Conservation (phyloP, 768 basidiomycete genomes). For the Lactarius deliciosus region DNA sequence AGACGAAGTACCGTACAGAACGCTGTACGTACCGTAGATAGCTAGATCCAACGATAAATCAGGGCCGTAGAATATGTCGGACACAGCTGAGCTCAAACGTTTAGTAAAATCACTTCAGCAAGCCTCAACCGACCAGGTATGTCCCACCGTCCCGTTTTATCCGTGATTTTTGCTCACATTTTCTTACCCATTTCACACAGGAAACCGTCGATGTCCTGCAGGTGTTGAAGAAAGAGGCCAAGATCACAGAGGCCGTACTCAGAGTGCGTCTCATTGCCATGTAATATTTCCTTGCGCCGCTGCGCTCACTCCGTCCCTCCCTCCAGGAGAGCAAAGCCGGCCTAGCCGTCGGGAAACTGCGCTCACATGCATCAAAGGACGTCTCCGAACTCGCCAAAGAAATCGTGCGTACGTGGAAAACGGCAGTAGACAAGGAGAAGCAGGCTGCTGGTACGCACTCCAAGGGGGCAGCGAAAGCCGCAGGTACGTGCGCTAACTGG, state of each 20-base stretch:
- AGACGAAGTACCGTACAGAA: conserved; percentile 23
- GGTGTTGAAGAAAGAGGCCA: conserved; percentile 61
- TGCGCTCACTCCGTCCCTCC: conserved; percentile 7
- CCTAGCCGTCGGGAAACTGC: conserved; percentile 87
- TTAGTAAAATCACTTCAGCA: conserved; percentile 30
- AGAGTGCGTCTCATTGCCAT: conserved; percentile 55
- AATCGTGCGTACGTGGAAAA: conserved; percentile 90
- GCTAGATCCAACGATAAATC: conserved; percentile 21
- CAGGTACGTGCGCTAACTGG: conserved; percentile 42
- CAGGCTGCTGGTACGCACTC: conserved; percentile 43
- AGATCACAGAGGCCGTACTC: conserved; percentile 69
- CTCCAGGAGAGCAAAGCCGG: conserved; percentile 87
- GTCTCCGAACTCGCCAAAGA: conserved; percentile 86
- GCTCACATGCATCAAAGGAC: conserved; percentile 66
- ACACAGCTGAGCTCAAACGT: conserved; percentile 28
- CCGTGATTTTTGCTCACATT: conserved; percentile 33
- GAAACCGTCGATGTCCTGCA: conserved; percentile 61
- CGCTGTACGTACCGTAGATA: conserved; percentile 25
- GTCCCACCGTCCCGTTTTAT: conserved; percentile 31
- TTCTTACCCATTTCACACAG: conserved; percentile 40
- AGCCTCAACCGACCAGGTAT: conserved; percentile 25
- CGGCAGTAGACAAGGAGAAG: conserved; percentile 68
- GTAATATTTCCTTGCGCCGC: conserved; percentile 29
- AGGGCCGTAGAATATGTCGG: conserved; percentile 24
- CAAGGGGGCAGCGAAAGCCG: conserved; percentile 34